phyloP scores from a whole-genome alignment of 352 stramenopile genomes.

The Hyphochytrium catenoides region DNA sequence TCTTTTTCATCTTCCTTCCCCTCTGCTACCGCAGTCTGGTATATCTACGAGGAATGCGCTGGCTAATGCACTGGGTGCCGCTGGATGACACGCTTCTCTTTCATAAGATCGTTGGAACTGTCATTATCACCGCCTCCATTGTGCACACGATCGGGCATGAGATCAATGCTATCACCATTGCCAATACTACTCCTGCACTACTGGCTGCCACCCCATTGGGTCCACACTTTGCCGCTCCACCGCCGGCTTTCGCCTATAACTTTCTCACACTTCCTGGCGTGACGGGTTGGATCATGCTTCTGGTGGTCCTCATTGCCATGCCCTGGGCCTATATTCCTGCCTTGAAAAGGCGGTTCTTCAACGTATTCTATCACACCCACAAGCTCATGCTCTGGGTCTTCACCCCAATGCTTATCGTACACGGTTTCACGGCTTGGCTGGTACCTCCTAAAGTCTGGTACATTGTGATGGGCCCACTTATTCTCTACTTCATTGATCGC shows the following conservation, averaged over 20 bases:
- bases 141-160: conserved; percentile 14
- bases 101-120: conserved; percentile 39
- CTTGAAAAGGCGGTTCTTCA: conserved; percentile 28
- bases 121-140: conserved; percentile 28
- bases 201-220: too few relatives aligned
- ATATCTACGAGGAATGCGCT: conserved; percentile 21
- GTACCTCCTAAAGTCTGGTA: conserved; percentile 20
- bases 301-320: conserved; percentile 20
- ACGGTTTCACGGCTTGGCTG: conserved; percentile 36
- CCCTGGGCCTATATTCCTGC: conserved; percentile 18
- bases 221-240: too few relatives aligned
- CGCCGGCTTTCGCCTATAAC: conserved; percentile 15
- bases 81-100: conserved; percentile 38
- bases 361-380: conserved; percentile 35
- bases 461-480: conserved; percentile 29
- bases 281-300: conserved; percentile 28
- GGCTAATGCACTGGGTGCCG: conserved; percentile 23
- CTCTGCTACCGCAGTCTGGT: conserved; percentile 47
- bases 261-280: conserved; percentile 24
- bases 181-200: too few relatives aligned
- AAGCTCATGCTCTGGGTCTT: conserved; percentile 27
- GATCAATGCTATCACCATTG: background rate
- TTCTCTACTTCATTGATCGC: conserved; percentile 32
- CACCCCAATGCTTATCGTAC: conserved; percentile 28
- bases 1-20: conserved; percentile 33